phyloP scores from a whole-genome alignment of 495 filamentous ascomycete genomes.

The Diplogelasinospora grovesii region DNA sequence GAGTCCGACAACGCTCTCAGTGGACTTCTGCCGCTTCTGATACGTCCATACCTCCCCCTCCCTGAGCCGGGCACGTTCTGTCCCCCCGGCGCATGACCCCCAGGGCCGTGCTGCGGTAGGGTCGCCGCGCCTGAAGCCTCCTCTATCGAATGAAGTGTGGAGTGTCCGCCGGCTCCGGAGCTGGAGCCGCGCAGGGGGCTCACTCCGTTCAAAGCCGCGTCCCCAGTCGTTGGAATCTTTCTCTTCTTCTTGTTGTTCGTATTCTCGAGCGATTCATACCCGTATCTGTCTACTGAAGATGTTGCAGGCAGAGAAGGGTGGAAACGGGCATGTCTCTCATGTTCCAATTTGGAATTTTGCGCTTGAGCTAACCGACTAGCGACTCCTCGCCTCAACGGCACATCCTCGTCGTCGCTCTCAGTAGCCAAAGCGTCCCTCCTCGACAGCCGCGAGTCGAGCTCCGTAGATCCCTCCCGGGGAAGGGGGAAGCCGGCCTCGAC shows the following conservation, averaged over 20 bases:
- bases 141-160: slow-evolving; percentile 23
- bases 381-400: slow-evolving; percentile 8
- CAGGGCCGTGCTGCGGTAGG: slow-evolving; percentile 29
- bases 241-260: slow-evolving; percentile 99
- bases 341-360: slow-evolving; percentile 22
- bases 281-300: slow-evolving; percentile 67
- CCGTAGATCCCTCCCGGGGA: slow-evolving; percentile 16
- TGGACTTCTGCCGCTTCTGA: slow-evolving; percentile 58
- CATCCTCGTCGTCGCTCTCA: slow-evolving; percentile 34
- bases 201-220: slow-evolving; percentile 44
- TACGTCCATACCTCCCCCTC: slow-evolving; percentile 68
- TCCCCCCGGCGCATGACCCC: slow-evolving; percentile 39
- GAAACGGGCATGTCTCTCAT: slow-evolving; percentile 36
- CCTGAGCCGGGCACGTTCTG: slow-evolving; percentile 70
- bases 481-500: slow-evolving; percentile 9
- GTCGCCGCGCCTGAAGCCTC: slow-evolving; percentile 32
- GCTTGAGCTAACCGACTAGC: slow-evolving; percentile 18
- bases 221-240: slow-evolving; percentile 88
- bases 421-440: slow-evolving; percentile 24
- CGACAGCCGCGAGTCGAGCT: slow-evolving; percentile 19
- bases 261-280: slow-evolving; percentile 96
- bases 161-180: slow-evolving; percentile 13
- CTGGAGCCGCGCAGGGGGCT: slow-evolving; percentile 46
- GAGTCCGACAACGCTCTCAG: slow-evolving; percentile 49
- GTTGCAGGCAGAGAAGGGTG: slow-evolving; percentile 41